Conservation (phyloP, 495 filamentous ascomycete genomes). For the Penicillium ucsense region DNA sequence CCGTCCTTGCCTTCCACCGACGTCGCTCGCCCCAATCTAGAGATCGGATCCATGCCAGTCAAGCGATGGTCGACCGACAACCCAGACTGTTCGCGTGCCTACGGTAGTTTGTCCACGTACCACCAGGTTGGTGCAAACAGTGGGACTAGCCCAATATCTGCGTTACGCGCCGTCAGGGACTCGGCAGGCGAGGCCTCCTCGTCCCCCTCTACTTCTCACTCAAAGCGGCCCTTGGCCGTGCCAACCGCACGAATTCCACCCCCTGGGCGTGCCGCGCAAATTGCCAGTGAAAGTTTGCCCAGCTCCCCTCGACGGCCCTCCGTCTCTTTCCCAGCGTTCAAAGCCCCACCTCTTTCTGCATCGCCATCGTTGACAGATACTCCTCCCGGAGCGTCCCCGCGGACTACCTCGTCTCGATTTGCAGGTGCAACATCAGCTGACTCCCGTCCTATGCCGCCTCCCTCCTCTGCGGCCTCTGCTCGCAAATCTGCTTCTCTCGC, state of each 20-base stretch:
- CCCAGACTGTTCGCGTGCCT: conserved; percentile 67
- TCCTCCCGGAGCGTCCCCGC: conserved; percentile 49
- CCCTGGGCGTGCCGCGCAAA: conserved; percentile 50
- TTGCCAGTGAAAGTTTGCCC: conserved; percentile 39
- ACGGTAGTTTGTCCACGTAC: conserved; percentile 88
- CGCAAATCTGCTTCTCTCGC: conserved; percentile 34
- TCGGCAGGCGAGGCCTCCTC: conserved; percentile 32
- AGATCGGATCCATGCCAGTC: conserved; percentile 68
- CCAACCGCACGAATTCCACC: conserved; percentile 49
- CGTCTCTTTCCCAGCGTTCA: conserved; percentile 90
- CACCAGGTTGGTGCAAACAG: conserved; percentile 67
- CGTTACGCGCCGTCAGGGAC: conserved; percentile 60
- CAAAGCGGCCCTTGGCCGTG: conserved; percentile 40
- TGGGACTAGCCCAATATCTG: conserved; percentile 79
- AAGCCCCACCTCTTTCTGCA: conserved; percentile 85
- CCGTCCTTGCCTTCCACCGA: conserved; percentile 53
- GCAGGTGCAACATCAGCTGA: conserved; percentile 49
- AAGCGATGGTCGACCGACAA: conserved; percentile 32
- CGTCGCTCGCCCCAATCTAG: conserved; percentile 29
- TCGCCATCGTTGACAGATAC: conserved; percentile 59
- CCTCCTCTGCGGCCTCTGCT: conserved; percentile 34
- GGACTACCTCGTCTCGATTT: conserved; percentile 45
- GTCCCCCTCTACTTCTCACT: conserved; percentile 47
- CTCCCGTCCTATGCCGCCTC: conserved; percentile 50
- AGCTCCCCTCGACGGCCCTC: conserved; percentile 64